phyloP scores from a whole-genome alignment of 257 asterid genomes.

The Solanum chaucha region DNA sequence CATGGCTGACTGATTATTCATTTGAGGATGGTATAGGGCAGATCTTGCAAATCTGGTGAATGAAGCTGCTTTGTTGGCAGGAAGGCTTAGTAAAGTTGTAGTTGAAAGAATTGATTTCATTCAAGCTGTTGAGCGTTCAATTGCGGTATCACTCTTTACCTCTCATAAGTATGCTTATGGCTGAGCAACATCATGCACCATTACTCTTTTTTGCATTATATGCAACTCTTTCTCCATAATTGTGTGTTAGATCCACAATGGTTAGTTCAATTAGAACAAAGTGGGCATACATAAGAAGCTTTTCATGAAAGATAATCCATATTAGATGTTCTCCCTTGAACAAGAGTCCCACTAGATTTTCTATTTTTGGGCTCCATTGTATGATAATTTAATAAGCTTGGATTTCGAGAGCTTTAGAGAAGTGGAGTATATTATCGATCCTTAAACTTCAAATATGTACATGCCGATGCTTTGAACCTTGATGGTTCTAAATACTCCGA shows the following conservation, averaged over 20 bases:
- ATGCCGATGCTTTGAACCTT: background rate
- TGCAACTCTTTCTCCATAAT: background rate
- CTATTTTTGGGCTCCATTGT: background rate
- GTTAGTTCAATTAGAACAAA: background rate
- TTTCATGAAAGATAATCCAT: background rate
- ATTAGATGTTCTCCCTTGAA: background rate
- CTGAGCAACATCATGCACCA: background rate
- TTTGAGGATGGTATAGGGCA: constrained; percentile 57
- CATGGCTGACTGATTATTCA: background rate
- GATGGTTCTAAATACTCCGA: background rate
- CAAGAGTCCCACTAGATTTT: background rate
- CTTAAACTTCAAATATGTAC: background rate
- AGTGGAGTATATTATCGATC: background rate
- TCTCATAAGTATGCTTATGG: background rate
- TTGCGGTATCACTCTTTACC: constrained; percentile 48
- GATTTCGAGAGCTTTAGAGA: background rate
- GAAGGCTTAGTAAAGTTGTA: constrained; percentile 58
- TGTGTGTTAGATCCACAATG: background rate
- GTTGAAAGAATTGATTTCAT: constrained; percentile 89
- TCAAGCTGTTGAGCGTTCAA: constrained; percentile 94
- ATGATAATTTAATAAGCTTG: background rate
- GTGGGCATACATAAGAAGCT: background rate
- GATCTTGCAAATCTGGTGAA: constrained; percentile 98
- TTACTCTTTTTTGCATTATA: background rate
- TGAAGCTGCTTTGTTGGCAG: constrained; percentile 98